A percentile compares a stretch with the other conserved stretches of the same genome.
Evolutionary conservation across 148 eudicot species (phyloP).

Genomic region (Heliamphora exappendiculata): DNA sequence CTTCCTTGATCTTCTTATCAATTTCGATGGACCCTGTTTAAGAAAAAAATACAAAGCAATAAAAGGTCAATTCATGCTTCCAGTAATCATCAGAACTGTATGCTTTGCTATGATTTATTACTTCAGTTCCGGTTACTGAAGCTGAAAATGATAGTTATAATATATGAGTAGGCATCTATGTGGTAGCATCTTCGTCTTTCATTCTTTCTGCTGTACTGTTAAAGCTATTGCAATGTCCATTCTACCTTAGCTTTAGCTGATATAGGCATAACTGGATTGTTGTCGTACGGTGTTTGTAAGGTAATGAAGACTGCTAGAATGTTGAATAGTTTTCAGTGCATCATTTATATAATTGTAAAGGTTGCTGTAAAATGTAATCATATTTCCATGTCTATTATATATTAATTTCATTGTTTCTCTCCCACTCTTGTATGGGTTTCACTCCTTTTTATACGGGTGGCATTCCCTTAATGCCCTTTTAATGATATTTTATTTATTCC

Average conservation of each 20-base stretch:
- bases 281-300: not conserved
- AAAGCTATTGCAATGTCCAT: not conserved
- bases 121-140: not conserved
- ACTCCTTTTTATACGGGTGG: too few relatives aligned
- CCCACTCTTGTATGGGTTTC: too few relatives aligned
- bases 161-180: not conserved
- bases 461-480: too few relatives aligned
- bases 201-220: not conserved
- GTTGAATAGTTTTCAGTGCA: not conserved
- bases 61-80: not conserved
- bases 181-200: not conserved
- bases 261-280: not conserved
- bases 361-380: not conserved
- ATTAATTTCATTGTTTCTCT: too few relatives aligned
- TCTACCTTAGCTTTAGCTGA: too few relatives aligned
- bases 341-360: not conserved
- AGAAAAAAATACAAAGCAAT: not conserved
- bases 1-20: slow-evolving; percentile 7
- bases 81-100: not conserved
- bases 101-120: not conserved
- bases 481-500: not conserved
- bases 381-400: too few relatives aligned
- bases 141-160: not conserved
- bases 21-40: not conserved
- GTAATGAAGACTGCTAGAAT: not conserved